Conservation (phyloP, 345 rosid species). For the Lumnitzera racemosa region DNA sequence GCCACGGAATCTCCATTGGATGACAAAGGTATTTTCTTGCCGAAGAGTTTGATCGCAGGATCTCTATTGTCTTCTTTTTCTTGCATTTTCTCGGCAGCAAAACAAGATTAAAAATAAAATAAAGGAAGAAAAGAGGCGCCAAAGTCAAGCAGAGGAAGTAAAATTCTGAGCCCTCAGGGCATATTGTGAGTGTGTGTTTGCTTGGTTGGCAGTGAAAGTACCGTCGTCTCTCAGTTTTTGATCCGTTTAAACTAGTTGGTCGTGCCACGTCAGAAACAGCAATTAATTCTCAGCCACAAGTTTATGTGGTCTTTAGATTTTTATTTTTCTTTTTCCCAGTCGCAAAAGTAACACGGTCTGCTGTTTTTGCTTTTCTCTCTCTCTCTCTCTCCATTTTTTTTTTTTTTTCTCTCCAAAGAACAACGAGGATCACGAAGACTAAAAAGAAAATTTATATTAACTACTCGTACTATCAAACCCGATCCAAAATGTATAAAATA, state of each 20-base stretch:
- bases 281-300: conserved; percentile 82
- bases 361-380: no score
- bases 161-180: no score
- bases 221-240: conserved; percentile 30
- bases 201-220: conserved; percentile 18
- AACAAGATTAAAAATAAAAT: conserved; percentile 9
- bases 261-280: conserved; percentile 65
- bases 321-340: conserved; percentile 12
- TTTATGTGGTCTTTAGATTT: conserved; percentile 68
- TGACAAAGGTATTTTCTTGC: conserved; percentile 54
- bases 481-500: no score
- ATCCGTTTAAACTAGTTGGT: conserved; percentile 57
- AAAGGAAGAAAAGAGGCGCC: conserved; percentile 10
- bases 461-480: no score
- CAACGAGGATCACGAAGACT: no score
- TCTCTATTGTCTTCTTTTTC: conserved; percentile 27
- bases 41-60: conserved; percentile 74
- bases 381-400: no score
- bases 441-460: no score
- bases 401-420: no score
- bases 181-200: neutral
- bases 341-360: no score
- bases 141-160: conserved; percentile 4
- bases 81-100: conserved; percentile 33
- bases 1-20: conserved; percentile 16